A percentile compares a stretch with the other conserved stretches of the same genome.
Conservation (phyloP, 2,329 filamentous ascomycete species). For the Colletotrichum liriopes region DNA sequence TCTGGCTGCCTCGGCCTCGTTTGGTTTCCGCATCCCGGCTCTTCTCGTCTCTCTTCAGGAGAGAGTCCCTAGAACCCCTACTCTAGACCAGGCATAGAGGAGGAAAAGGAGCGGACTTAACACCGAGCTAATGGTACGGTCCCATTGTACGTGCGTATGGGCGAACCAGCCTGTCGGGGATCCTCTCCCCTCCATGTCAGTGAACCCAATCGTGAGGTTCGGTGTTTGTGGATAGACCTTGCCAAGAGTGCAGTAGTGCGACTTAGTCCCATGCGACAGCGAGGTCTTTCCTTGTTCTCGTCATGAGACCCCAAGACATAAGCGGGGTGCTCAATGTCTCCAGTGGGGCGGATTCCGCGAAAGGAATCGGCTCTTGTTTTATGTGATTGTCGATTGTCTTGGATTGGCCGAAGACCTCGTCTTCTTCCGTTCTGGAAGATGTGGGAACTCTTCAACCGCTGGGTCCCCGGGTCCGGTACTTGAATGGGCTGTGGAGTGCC, state of each 20-base stretch:
- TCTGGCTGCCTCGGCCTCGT: slow-evolving; percentile 11
- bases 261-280: slow-evolving; percentile 14
- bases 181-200: slow-evolving; percentile 5
- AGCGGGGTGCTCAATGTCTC: slow-evolving; percentile 37
- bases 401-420: slow-evolving; percentile 20
- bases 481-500: background rate
- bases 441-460: slow-evolving; percentile 17
- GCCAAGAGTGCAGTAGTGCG: slow-evolving; percentile 37
- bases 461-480: slow-evolving; percentile 9
- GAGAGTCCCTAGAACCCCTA: background rate
- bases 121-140: slow-evolving; percentile 30
- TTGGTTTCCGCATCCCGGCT: background rate
- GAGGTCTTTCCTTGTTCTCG: slow-evolving; percentile 35
- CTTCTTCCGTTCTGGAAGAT: slow-evolving; percentile 7
- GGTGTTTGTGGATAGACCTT: slow-evolving; percentile 20
- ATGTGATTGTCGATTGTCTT: slow-evolving; percentile 16
- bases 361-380: slow-evolving; percentile 4
- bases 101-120: slow-evolving; percentile 23
- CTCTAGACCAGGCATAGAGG: slow-evolving; percentile 6
- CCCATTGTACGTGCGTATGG: slow-evolving; percentile 30
- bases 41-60: slow-evolving; percentile 1
- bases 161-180: slow-evolving; percentile 27
- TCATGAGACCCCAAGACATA: slow-evolving; percentile 25
- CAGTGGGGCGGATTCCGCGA: slow-evolving; percentile 18
- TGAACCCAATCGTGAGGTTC: slow-evolving; percentile 41